Percentiles rank a stretch among this genome's conserved stretches.
Evolutionary conservation across 1,284 basidiomycete genomes (phyloP).

Genomic region (Ganoderma multipileum): DNA sequence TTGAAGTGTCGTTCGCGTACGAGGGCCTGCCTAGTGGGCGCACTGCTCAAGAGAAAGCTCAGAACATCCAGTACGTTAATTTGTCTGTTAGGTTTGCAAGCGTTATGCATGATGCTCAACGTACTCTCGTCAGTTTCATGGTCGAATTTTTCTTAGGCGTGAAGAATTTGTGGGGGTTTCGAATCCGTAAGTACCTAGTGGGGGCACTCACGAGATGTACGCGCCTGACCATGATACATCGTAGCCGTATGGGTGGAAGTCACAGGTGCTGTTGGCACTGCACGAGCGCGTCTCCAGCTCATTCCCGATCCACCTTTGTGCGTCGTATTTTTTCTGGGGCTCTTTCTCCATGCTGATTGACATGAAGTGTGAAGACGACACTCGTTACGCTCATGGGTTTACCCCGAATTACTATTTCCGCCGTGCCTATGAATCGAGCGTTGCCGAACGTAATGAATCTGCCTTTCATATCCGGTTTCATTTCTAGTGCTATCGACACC

Average conservation of each 20-base stretch:
- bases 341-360: neutral
- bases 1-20: constrained; percentile 82
- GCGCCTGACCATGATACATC: neutral
- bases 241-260: constrained; percentile 80
- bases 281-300: constrained; percentile 81
- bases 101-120: neutral
- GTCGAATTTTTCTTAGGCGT: constrained; percentile 74
- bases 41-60: constrained; percentile 49
- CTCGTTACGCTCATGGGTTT: constrained; percentile 79
- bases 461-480: constrained; percentile 78
- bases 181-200: constrained; percentile 56
- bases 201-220: constrained; percentile 51
- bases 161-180: constrained; percentile 55
- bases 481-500: constrained; percentile 79
- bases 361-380: constrained; percentile 45
- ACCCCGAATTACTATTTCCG: constrained; percentile 77
- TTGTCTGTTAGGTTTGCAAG: no score
- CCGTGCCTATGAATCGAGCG: constrained; percentile 70
- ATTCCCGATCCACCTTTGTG: constrained; percentile 78
- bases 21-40: constrained; percentile 62
- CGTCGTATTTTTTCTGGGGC: constrained; percentile 34
- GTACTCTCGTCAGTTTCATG: constrained; percentile 49
- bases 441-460: constrained; percentile 85
- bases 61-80: constrained; percentile 69
- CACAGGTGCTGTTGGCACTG: constrained; percentile 75